A percentile compares a stretch with the other conserved stretches of the same genome.
phyloP scores from a whole-genome alignment of 2,329 filamentous ascomycete species.

The Coniella vitis region DNA sequence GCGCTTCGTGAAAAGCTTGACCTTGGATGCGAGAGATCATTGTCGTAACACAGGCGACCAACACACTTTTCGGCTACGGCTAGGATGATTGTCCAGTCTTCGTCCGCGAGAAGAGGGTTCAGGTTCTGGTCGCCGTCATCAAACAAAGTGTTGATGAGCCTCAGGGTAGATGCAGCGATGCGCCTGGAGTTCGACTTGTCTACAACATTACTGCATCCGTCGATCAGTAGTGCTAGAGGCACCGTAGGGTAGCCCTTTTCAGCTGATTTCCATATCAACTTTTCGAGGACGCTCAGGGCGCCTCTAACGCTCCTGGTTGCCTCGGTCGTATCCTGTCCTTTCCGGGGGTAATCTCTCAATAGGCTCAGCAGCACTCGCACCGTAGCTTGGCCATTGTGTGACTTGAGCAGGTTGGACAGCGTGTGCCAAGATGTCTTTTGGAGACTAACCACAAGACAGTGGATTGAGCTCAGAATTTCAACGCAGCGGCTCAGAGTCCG shows the following conservation, averaged over 20 bases:
- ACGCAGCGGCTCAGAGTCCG: constrained; percentile 59
- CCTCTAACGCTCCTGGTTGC: constrained; percentile 53
- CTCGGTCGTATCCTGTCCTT: constrained; percentile 43
- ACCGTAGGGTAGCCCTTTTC: constrained; percentile 55
- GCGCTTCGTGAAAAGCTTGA: constrained; percentile 21
- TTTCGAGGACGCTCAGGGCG: constrained; percentile 55
- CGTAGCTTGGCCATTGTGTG: constrained; percentile 65
- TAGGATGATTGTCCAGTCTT: constrained; percentile 59
- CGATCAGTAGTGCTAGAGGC: constrained; percentile 51
- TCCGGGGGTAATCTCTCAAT: constrained; percentile 41
- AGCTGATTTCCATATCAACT: constrained; percentile 52
- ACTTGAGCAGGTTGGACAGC: constrained; percentile 63
- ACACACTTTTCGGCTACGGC: constrained; percentile 51
- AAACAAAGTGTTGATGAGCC: constrained; percentile 50
- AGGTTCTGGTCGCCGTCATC: constrained; percentile 44
- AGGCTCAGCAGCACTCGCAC: constrained; percentile 60
- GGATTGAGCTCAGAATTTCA: constrained; percentile 65
- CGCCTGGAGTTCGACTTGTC: constrained; percentile 33
- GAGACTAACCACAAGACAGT: constrained; percentile 55
- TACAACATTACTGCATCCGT: constrained; percentile 48
- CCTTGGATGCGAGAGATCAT: not conserved
- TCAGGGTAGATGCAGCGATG: constrained; percentile 41
- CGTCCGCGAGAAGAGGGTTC: constrained; percentile 52
- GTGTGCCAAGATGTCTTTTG: constrained; percentile 63
- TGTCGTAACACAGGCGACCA: constrained; percentile 1